Base-by-base conservation (phyloP, 139 green algal genomes). In the Chlorella sorokiniana region DNA sequence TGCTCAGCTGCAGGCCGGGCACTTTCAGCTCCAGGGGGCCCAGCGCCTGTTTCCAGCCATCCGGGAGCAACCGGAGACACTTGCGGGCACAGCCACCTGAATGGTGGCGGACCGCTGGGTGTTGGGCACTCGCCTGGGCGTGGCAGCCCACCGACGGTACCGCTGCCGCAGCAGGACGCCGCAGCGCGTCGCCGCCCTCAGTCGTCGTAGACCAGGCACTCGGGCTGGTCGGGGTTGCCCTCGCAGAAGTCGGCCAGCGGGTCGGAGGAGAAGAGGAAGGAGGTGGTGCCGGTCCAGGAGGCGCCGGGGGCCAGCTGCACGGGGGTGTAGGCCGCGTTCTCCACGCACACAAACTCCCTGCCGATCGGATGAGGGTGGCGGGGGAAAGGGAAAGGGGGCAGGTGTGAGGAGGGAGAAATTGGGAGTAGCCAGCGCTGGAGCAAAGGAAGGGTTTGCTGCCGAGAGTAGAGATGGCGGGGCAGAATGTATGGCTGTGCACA, bases 311-410 rank as follows among this genome's bases (percentile, higher is more conserved):
- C 37, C 4, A 97, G 70, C 1, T 41, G 83, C 27, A 86, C 88
- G 1, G 92, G 78, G 41, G 83, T 80, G 56, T 92, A 94, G 75
- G 91, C 88, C 40, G 90, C 92, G 70, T 96, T 96, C 84, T 97
- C 94, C 52, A 97, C 93, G 84, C 94, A 98, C 42, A 91, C 89
- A 87, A 98, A 98, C 51, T 89, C 81, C 59, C 61, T 71, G 59
- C 27, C n/a, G n/a, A n/a, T n/a, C n/a, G n/a, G n/a, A n/a, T n/a
- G n/a, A n/a, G n/a, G n/a, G 20, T 3, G 1, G 14, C 1, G 4
- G 18, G 9, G 33, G 64, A 20, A 42, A n/a, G 33, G 35, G 64
- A 7, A 33, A 31, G 33, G 64, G 64, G 7, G 33, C 31, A 25
- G 61, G 2, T 29, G n/a, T 2, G 31, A 29, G 41, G 29, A 4